These are phyloP conservation scores for Raphanus hybrid DNA, from an alignment of 441 rosid genomes.

Conservation along the genomic window DNA sequence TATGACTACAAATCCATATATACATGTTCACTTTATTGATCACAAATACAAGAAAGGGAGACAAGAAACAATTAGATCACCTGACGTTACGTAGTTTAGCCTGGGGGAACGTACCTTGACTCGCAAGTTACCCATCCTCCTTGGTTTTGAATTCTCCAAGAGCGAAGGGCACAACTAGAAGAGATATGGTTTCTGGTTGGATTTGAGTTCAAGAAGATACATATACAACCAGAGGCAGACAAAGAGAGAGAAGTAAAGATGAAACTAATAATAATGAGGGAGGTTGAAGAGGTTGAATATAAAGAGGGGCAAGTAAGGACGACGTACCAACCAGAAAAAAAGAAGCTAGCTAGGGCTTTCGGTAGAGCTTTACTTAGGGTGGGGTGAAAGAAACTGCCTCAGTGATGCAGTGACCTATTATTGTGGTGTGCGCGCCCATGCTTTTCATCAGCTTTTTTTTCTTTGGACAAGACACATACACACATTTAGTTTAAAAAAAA, in stretches of 20 bases:
- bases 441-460: conserved; percentile 34
- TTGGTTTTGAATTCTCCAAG: conserved; percentile 4
- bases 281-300: conserved; percentile 36
- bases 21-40: conserved; percentile 9
- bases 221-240: conserved; percentile 29
- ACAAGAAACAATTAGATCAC: conserved; percentile 26
- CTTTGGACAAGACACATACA: conserved; percentile 31
- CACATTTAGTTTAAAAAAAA: neutral
- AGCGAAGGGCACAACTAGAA: conserved; percentile 13
- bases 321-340: conserved; percentile 6
- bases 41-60: neutral
- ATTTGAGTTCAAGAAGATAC: conserved; percentile 32
- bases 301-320: conserved; percentile 31
- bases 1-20: neutral
- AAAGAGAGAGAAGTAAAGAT: conserved; percentile 25
- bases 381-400: conserved; percentile 43
- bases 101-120: conserved; percentile 29
- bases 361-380: conserved; percentile 36
- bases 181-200: conserved; percentile 37
- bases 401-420: conserved; percentile 41
- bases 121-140: conserved; percentile 23
- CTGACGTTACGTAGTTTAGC: conserved; percentile 22
- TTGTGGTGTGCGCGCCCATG: conserved; percentile 35
- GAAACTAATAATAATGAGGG: conserved; percentile 30
- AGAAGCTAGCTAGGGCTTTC: conserved; percentile 39